Evolutionary conservation across 2,329 filamentous ascomycete species (phyloP), one percentile per base, ranked within the genome.

Genomic region (Didymella pomorum): DNA sequence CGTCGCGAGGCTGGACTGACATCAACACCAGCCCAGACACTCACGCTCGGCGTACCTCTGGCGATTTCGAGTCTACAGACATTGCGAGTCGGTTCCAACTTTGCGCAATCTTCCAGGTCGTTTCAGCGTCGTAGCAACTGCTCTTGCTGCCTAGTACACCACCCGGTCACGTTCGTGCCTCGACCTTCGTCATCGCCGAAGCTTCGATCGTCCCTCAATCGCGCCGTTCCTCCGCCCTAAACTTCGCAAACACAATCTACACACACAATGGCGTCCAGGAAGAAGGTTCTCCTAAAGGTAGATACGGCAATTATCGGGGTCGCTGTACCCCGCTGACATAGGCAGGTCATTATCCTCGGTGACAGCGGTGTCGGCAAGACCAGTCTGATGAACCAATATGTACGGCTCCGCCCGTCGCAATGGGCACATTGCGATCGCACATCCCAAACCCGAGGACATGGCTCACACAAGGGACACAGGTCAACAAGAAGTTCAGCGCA

Each of bases 351-450:
- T 75, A 98, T 99, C 81, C 89, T 99, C 71, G 95, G 95, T 72
- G 95, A 99, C 80, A 98, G 94, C 80, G 95, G 95, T 82, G 95
- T 99, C 63, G 95, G 95, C 79, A 99, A 99, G 86, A 99, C 95
- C 62, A 97, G 93, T 81, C 88, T 99, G 87, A 99, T 99, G 95
- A 99, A 99, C 83, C 95, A 99, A 98, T 99, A 98, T 91, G 95
- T 98, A 88, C 79, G 91, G 71, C 56, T 37, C 46, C 6, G 52
- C 29, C 59, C 50, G 35, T 51, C 26, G 35, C 35, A 48, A 51
- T 37, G 26, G 35, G 11, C 8, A 11, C 14, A 12, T 26, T 5
- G n/a, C 20, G 12, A 42, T 45, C 25, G 33, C 50, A 58, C 18
- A 21, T 16, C 16, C 42, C 11, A 14, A 6, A 14, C 2, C 9